A percentile compares a stretch with the other conserved stretches of the same genome.
These are phyloP conservation scores for Metschnikowia henanensis DNA, from an alignment of 805 yeast species.

Conservation along the genomic window DNA sequence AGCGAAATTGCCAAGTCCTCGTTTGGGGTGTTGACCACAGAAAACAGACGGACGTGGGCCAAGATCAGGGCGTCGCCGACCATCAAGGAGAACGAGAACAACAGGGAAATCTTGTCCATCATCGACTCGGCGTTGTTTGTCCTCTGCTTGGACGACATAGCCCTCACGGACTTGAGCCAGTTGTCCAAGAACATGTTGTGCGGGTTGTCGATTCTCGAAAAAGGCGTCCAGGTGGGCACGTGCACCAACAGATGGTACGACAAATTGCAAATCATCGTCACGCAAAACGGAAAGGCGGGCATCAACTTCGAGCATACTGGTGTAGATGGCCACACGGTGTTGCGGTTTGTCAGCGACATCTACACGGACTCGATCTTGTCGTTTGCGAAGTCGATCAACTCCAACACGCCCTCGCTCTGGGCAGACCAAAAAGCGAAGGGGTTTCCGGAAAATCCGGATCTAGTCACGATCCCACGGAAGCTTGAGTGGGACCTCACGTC, in stretches of 20 bases:
- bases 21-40: slow-evolving; percentile 89
- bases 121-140: slow-evolving; percentile 83
- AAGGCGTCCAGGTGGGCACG: slow-evolving; percentile 91
- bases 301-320: slow-evolving; percentile 94
- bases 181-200: slow-evolving; percentile 84
- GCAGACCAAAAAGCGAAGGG: slow-evolving; percentile 22
- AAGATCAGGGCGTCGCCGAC: slow-evolving; percentile 55
- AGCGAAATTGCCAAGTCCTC: slow-evolving; percentile 71
- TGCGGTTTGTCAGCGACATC: slow-evolving; percentile 84
- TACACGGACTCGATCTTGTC: slow-evolving; percentile 88
- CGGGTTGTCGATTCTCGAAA: slow-evolving; percentile 74
- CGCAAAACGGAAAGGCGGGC: slow-evolving; percentile 90
- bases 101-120: slow-evolving; percentile 68
- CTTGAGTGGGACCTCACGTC: slow-evolving; percentile 83
- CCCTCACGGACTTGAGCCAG: slow-evolving; percentile 59
- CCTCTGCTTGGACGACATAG: slow-evolving; percentile 79
- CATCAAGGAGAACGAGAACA: slow-evolving; percentile 45
- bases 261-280: slow-evolving; percentile 82
- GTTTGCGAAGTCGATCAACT: slow-evolving; percentile 81
- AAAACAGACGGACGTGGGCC: slow-evolving; percentile 88
- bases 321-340: slow-evolving; percentile 92
- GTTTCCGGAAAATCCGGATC: slow-evolving; percentile 32
- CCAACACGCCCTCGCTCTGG: slow-evolving; percentile 75
- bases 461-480: slow-evolving; percentile 75
- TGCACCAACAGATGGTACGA: slow-evolving; percentile 96